Evolutionary conservation across 1,284 basidiomycete species (phyloP).

Genomic region (Kalmanozyma brasiliensis): DNA sequence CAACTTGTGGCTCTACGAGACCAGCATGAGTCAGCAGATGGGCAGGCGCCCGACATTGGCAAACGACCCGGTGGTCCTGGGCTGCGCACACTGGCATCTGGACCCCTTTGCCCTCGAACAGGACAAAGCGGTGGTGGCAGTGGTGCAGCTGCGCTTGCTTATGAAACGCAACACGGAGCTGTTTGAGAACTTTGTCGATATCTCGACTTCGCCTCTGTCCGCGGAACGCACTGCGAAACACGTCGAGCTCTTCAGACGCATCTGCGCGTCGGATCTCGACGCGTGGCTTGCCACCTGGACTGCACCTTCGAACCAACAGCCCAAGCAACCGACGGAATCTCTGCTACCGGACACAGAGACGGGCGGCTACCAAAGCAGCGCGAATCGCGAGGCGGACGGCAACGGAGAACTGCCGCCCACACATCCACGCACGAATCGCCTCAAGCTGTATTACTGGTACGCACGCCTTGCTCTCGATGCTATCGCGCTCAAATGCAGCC

Average conservation of each 20-base stretch:
- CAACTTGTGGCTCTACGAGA: slow-evolving; percentile 54
- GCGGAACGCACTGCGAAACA: slow-evolving; percentile 30
- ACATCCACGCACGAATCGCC: slow-evolving; percentile 20
- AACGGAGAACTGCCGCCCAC: slow-evolving; percentile 23
- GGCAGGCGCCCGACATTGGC: slow-evolving; percentile 48
- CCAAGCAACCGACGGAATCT: neutral
- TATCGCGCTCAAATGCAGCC: slow-evolving; percentile 43
- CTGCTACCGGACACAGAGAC: neutral
- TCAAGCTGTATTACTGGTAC: slow-evolving; percentile 53
- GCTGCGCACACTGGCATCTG: slow-evolving; percentile 49
- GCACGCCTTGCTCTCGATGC: slow-evolving; percentile 46
- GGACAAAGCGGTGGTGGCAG: slow-evolving; percentile 52
- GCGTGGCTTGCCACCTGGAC: slow-evolving; percentile 52
- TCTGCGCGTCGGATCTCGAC: slow-evolving; percentile 39
- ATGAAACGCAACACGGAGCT: slow-evolving; percentile 45
- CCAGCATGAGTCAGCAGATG: slow-evolving; percentile 54
- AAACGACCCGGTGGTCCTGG: slow-evolving; percentile 51
- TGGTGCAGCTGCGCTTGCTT: slow-evolving; percentile 44
- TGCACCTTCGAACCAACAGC: slow-evolving; percentile 16
- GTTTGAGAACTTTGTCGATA: slow-evolving; percentile 49
- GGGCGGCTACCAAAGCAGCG: neutral
- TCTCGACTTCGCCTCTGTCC: slow-evolving; percentile 5
- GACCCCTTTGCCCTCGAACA: slow-evolving; percentile 40
- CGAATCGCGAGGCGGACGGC: neutral
- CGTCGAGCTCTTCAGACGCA: slow-evolving; percentile 46